Percentiles rank a stretch among this genome's conserved stretches.
Conservation (phyloP, 306 rosid species). For the Casuarina cunninghamiana region DNA sequence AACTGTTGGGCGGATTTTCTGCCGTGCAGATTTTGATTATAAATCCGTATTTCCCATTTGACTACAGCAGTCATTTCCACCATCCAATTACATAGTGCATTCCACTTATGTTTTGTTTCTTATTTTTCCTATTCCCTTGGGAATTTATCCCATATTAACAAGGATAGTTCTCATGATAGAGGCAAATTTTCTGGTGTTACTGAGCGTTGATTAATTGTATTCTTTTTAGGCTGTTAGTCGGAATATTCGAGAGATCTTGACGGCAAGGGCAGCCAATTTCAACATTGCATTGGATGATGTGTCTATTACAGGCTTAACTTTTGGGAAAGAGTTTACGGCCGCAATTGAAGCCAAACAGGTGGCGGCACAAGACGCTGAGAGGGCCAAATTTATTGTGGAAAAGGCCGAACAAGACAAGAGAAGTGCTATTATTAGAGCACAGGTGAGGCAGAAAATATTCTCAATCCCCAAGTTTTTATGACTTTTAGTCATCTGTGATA, state of each 20-base stretch:
- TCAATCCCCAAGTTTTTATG: constrained; percentile 10
- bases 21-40: not conserved
- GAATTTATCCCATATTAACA: not conserved
- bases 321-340: constrained; percentile 83
- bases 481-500: not conserved
- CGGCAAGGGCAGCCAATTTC: constrained; percentile 83
- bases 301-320: constrained; percentile 72
- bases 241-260: constrained; percentile 75
- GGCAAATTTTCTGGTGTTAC: not conserved
- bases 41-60: not conserved
- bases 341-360: constrained; percentile 98
- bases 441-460: constrained; percentile 50
- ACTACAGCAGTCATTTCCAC: not conserved
- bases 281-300: constrained; percentile 88
- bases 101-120: not conserved
- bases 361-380: constrained; percentile 96
- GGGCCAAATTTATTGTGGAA: constrained; percentile 89
- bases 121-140: not conserved
- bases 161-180: not conserved
- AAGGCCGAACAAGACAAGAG: constrained; percentile 91
- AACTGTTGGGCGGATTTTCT: not conserved
- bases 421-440: constrained; percentile 84
- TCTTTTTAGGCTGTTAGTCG: constrained; percentile 74
- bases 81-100: not conserved
- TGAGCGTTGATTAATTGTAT: constrained; percentile 7